A percentile compares a stretch with the other conserved stretches of the same genome.
phyloP scores from a whole-genome alignment of 2,329 filamentous ascomycete genomes.

The Cytospora schulzeri region DNA sequence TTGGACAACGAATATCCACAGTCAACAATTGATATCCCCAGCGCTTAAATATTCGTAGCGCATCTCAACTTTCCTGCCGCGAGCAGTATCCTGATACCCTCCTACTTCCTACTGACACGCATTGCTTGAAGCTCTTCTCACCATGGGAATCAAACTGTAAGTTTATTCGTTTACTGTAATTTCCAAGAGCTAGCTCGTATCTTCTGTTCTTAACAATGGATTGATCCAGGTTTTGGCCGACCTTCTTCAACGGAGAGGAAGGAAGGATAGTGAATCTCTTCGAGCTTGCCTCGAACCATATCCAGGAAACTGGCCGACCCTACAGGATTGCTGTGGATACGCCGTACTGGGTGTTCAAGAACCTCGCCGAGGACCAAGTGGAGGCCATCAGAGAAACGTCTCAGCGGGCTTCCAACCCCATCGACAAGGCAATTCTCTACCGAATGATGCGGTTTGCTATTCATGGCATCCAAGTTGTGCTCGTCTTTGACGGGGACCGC shows the following conservation, averaged over 20 bases:
- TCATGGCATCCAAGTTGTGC: not conserved
- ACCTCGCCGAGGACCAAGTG: not conserved
- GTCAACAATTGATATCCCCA: no score
- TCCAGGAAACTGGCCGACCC: not conserved
- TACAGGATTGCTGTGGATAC: conserved; percentile 2
- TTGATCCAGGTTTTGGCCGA: not conserved
- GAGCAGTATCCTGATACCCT: no score
- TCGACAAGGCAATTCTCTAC: not conserved
- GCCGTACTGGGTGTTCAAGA: not conserved
- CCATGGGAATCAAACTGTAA: no score
- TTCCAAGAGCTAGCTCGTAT: no score
- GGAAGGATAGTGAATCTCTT: not conserved
- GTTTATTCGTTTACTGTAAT: no score
- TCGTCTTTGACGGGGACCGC: not conserved
- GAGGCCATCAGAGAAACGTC: not conserved
- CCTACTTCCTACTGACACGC: no score
- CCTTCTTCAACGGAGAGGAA: not conserved
- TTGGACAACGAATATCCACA: no score
- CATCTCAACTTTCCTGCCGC: no score
- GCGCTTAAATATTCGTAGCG: no score
- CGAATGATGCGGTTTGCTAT: not conserved
- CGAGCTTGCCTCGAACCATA: not conserved
- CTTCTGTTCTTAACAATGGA: no score
- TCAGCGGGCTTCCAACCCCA: not conserved
- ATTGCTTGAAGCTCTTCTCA: no score